phyloP scores from a whole-genome alignment of 768 basidiomycete genomes.

The Mycena venus region DNA sequence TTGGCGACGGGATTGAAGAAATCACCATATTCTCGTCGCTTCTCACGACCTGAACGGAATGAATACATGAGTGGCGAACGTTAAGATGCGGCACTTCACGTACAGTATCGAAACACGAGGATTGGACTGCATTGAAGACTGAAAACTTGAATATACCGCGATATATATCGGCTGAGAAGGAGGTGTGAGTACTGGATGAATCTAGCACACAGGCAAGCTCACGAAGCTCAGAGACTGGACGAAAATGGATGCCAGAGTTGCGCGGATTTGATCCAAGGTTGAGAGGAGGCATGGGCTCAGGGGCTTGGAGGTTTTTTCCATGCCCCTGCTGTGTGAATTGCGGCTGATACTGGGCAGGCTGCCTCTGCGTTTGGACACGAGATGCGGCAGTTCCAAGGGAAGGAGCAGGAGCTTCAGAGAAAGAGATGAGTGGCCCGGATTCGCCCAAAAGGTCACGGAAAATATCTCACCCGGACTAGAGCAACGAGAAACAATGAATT shows the following conservation, averaged over 20 bases:
- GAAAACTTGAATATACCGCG: constrained; percentile 88
- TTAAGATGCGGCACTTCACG: constrained; percentile 35
- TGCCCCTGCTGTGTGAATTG: background rate
- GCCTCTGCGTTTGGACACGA: background rate
- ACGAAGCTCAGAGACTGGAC: constrained; percentile 83
- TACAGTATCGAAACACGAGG: constrained; percentile 83
- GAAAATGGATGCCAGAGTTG: constrained; percentile 65
- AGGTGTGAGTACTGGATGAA: constrained; percentile 18
- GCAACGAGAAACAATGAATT: background rate
- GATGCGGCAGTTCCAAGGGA: constrained; percentile 6
- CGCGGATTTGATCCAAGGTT: constrained; percentile 43
- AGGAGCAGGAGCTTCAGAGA: constrained; percentile 4
- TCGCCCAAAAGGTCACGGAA: background rate
- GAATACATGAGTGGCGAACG: background rate
- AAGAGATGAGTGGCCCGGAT: background rate
- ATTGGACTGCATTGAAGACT: constrained; percentile 94
- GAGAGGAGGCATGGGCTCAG: constrained; percentile 3
- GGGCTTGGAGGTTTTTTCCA: background rate
- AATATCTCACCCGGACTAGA: background rate
- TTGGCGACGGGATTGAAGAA: constrained; percentile 14
- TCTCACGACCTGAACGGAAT: constrained; percentile 62
- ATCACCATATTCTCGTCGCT: constrained; percentile 77
- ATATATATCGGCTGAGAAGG: constrained; percentile 80
- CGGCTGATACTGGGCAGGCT: too few species aligned
- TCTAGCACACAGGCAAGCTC: constrained; percentile 37